phyloP scores from a whole-genome alignment of 805 yeast genomes.

The Myxozyma mucilagina region DNA sequence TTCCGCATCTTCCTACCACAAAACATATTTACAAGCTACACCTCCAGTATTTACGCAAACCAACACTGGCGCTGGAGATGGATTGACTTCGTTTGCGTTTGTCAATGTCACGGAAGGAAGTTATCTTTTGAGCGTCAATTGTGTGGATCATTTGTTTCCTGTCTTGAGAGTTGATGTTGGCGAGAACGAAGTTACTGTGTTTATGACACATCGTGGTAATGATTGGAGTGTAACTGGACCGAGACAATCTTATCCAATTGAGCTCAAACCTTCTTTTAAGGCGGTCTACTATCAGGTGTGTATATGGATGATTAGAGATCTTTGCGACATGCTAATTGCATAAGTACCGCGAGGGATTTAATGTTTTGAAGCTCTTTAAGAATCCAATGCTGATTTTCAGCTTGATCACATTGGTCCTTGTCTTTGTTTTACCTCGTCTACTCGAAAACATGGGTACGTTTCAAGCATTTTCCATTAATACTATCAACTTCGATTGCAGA shows the following conservation, averaged over 20 bases:
- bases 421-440: conserved; percentile 40
- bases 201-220: conserved; percentile 37
- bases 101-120: conserved; percentile 35
- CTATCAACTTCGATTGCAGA: background rate
- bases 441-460: conserved; percentile 35
- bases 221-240: conserved; percentile 38
- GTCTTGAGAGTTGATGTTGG: conserved; percentile 28
- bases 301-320: background rate
- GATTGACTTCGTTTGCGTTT: conserved; percentile 32
- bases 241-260: conserved; percentile 38
- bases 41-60: background rate
- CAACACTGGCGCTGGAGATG: background rate
- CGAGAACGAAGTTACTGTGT: conserved; percentile 35
- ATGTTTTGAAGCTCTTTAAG: conserved; percentile 38
- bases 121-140: conserved; percentile 32
- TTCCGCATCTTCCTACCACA: conserved; percentile 3
- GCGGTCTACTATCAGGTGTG: conserved; percentile 34
- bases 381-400: conserved; percentile 43
- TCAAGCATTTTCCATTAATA: background rate
- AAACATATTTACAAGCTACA: background rate
- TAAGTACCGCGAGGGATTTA: conserved; percentile 36
- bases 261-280: conserved; percentile 34
- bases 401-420: conserved; percentile 39
- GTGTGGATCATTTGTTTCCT: conserved; percentile 30
- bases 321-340: background rate